phyloP scores from a whole-genome alignment of 192 early-diverging fungal genomes.

The Coemansia asiatica region DNA sequence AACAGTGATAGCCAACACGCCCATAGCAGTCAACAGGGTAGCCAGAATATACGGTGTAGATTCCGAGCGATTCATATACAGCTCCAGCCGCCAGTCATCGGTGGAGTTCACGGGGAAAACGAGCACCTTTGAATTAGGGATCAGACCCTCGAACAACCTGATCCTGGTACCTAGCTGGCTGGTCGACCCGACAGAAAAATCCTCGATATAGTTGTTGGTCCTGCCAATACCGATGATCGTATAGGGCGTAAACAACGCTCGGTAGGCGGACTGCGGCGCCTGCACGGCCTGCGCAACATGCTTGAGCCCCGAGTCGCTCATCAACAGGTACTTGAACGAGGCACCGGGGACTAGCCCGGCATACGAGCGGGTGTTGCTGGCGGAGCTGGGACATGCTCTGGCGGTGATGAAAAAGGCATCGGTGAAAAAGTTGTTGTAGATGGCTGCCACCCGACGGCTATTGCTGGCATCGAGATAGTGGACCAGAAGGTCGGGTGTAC shows the following conservation, averaged over 20 bases:
- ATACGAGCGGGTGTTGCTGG: constrained; percentile 71
- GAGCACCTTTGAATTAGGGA: constrained; percentile 90
- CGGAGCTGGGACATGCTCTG: constrained; percentile 59
- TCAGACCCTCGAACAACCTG: constrained; percentile 72
- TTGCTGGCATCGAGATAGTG: constrained; percentile 43
- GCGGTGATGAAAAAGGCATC: constrained; percentile 95
- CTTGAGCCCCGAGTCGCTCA: constrained; percentile 75
- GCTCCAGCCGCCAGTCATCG: constrained; percentile 74
- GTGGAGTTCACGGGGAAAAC: constrained; percentile 65
- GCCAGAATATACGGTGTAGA: constrained; percentile 82
- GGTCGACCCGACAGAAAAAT: constrained; percentile 76
- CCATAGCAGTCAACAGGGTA: constrained; percentile 68
- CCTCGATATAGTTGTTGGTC: constrained; percentile 96
- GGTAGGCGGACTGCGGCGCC: constrained; percentile 76
- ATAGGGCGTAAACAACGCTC: constrained; percentile 76
- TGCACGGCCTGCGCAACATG: constrained; percentile 80
- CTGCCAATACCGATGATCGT: constrained; percentile 84
- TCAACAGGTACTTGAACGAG: constrained; percentile 83
- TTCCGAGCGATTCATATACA: constrained; percentile 86
- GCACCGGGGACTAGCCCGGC: constrained; percentile 83
- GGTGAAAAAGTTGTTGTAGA: constrained; percentile 89
- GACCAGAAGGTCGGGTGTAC: constrained; percentile 76
- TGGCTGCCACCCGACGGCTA: constrained; percentile 54
- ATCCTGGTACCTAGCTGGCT: constrained; percentile 18
- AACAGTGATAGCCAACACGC: constrained; percentile 71